A percentile compares a stretch with the other conserved stretches of the same genome.
Conservation (phyloP, 2,329 filamentous ascomycete species). For the Tolypocladium endophyticum region DNA sequence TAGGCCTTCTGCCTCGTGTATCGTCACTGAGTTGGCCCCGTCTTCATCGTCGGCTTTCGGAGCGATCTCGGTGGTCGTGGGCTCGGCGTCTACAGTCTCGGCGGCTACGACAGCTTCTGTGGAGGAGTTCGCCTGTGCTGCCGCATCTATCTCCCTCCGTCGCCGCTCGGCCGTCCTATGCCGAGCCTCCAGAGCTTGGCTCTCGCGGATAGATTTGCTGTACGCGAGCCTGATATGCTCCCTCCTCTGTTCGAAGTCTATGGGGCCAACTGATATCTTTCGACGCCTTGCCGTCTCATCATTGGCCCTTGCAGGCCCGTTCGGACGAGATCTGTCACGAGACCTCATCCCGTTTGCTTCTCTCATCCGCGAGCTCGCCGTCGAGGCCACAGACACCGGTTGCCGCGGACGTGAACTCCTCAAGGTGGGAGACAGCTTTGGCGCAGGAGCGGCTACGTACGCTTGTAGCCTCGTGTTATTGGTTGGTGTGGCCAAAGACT, state of each 20-base stretch:
- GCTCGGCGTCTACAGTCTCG: not conserved
- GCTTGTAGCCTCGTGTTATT: conserved; percentile 56
- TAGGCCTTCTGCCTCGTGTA: not conserved
- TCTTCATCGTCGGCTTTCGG: not conserved
- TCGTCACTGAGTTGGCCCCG: not conserved
- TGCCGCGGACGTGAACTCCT: conserved; percentile 75
- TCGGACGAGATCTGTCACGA: conserved; percentile 22
- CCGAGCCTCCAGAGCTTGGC: conserved; percentile 48
- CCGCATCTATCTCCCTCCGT: conserved; percentile 37
- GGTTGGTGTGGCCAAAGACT: conserved; percentile 33
- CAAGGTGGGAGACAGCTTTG: conserved; percentile 67
- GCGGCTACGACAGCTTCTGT: conserved; percentile 3
- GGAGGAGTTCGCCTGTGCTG: conserved; percentile 29
- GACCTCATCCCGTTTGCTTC: conserved; percentile 46
- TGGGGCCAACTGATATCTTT: conserved; percentile 57
- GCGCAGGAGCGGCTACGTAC: conserved; percentile 59
- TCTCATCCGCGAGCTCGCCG: conserved; percentile 58
- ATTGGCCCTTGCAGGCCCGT: conserved; percentile 20
- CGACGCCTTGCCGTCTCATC: conserved; percentile 31
- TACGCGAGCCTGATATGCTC: conserved; percentile 79
- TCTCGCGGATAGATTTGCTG: conserved; percentile 71
- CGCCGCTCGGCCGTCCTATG: conserved; percentile 41
- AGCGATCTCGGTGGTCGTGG: conserved; percentile 2
- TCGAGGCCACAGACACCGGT: conserved; percentile 64
- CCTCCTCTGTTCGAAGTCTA: conserved; percentile 75